Base-by-base conservation (phyloP, 2,329 filamentous ascomycete genomes). In the Fusarium sp. region DNA sequence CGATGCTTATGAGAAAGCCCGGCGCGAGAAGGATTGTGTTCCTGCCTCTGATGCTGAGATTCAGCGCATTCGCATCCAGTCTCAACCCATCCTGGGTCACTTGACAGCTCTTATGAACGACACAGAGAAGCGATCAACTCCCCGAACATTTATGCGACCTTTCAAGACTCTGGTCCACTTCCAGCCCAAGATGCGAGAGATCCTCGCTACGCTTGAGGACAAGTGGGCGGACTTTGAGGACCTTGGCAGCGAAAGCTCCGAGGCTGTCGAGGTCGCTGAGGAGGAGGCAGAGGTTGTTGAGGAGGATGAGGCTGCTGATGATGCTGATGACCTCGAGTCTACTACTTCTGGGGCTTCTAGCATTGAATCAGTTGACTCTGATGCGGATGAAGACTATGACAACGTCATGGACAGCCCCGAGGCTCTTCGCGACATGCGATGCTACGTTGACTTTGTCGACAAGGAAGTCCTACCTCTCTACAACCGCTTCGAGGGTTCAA, bases 381-480 rank as follows among this genome's bases (percentile, higher is more conserved):
- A 79, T 38, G 77, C 75, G 8, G 77, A 77, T 29, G 75, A 76
- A 50, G 77, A 81, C 57, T 70, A 78, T 31, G 77, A 80, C 29
- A 64, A 68, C 4, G 69, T 80, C 53, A 81, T 81, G 78, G 77
- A 82, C 49, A 80, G 77, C 55, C 71, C 76, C 2, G 80, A 82
- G 54, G 80, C 80, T 1, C 72, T 82, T 18, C 69, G 75, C 4
- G 80, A 83, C 60, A 81, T 83, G 77, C 75, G 80, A 16, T 80
- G 77, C 76, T 84, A 83, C 38, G 79, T 84, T 46, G 69, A 82
- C 33, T 84, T 84, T 53, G 69, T 83, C n/a, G 81, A 83, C 39
- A 71, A 79, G 21, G 79, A 82, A 41, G 70, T 84, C 26, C 77
- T 84, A 72, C 80, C 80, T 6, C 61, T 81, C 3, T 74, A 79